Conservation (phyloP, 108 stramenopile species). For the Cyclostephanos invisitatus region DNA sequence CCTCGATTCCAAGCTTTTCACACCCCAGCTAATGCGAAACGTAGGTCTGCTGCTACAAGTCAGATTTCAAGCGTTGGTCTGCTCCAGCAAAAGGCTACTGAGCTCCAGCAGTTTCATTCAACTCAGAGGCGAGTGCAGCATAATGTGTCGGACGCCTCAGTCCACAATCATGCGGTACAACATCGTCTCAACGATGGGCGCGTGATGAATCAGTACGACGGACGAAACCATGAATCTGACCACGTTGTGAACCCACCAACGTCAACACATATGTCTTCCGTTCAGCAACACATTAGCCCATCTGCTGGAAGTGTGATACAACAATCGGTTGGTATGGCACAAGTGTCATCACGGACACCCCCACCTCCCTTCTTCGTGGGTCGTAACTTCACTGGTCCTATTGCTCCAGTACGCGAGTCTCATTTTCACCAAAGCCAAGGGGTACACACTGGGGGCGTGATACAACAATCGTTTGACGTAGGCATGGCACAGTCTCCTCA, state of each 20-base stretch:
- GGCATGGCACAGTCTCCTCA: background rate
- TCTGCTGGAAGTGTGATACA: constrained; percentile 11
- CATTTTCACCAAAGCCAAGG: background rate
- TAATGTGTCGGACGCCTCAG: background rate
- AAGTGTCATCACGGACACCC: background rate
- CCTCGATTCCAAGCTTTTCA: constrained; percentile 21
- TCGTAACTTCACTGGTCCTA: background rate
- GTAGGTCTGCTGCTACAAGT: constrained; percentile 20
- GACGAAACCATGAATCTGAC: background rate
- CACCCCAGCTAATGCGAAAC: constrained; percentile 34
- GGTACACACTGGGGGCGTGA: background rate
- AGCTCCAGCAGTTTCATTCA: constrained; percentile 35
- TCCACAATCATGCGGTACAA: background rate
- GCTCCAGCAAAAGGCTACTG: constrained; percentile 40
- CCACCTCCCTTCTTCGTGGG: background rate
- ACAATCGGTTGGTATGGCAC: constrained; percentile 2
- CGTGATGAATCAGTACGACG: background rate
- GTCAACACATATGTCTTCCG: background rate
- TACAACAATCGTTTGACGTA: constrained; percentile 12
- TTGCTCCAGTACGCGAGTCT: background rate
- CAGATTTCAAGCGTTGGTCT: constrained; percentile 37
- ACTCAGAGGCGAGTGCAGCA: background rate
- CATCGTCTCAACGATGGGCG: constrained; percentile 6
- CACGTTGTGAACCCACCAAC: background rate
- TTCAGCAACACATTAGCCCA: background rate